Evolutionary conservation across 805 yeast genomes (phyloP), one percentile per base, ranked within the genome.

Genomic region (Grigorovia jiainica): DNA sequence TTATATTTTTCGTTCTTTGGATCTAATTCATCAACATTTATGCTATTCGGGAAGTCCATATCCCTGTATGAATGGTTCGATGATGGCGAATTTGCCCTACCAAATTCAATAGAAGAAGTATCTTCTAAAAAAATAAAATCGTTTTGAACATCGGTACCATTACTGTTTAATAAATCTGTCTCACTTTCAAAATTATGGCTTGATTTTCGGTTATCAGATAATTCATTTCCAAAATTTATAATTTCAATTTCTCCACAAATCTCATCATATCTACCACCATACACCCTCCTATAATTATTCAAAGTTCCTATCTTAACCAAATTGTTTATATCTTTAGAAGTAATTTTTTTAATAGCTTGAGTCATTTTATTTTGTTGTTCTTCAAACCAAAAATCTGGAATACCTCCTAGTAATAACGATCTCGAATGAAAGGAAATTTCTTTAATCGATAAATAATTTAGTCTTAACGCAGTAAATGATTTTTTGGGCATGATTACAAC

Each of bases 391-490:
- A 71, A 55, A 19, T 61, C 58, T 0, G 89, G 90, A 2, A 79
- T 55, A 0, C 70, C 65, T 0, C 90, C 90, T 5, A 83, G 48
- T 7, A 80, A 60, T 0, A 73, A 58, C 1, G 70, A 64, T 38
- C 65, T 64, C 1, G 85, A 69, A 9, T 65, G 60, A n/a, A 65
- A 62, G 3, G 76, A 63, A 6, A 83, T 54, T 42, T 75, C 72
- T 4, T 51, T 40, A 0, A 80, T 64, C 7, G 68, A 63, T n/a
- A 74, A 68, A 55, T 78, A 79, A 13, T 69, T 59, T 20, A 83
- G 61, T 34, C 83, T 65, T 44, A 70, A 76, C 0, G 82, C 80
- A 0, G 86, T 76, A 60, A 75, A 82, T 2, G 86, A 78, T 23
- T 63, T 46, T 31, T 53, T 58, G 4, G 84, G 84, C 16, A 78